phyloP scores from a whole-genome alignment of 2,329 filamentous ascomycete species.

The Eurotiales sp. region DNA sequence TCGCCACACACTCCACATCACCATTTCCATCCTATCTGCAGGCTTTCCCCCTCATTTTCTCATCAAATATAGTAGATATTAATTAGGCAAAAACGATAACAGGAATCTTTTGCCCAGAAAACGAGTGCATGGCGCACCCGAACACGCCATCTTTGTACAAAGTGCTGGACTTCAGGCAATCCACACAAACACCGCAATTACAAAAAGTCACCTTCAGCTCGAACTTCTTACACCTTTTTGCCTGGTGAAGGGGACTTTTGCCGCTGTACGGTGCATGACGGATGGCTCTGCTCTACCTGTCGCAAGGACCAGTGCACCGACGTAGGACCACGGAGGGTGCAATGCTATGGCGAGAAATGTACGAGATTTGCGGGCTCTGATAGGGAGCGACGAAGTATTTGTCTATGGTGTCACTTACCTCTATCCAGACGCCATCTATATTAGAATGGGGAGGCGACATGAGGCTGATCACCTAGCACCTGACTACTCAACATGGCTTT shows the following conservation, averaged over 20 bases:
- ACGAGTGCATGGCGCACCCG: conserved; percentile 28
- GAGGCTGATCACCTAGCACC: no score
- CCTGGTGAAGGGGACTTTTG: conserved; percentile 22
- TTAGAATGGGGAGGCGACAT: no score
- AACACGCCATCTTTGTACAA: conserved; percentile 25
- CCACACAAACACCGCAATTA: conserved; percentile 21
- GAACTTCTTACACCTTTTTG: conserved; percentile 15
- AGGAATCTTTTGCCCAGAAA: conserved; percentile 24
- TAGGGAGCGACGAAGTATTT: conserved; percentile 26
- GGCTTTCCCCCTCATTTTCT: background rate
- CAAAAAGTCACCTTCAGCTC: conserved; percentile 13
- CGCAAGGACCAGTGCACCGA: conserved; percentile 25
- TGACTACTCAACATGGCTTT: no score
- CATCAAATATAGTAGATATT: background rate
- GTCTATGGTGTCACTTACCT: conserved; percentile 29
- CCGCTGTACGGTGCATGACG: conserved; percentile 24
- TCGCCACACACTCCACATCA: no score
- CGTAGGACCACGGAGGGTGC: conserved; percentile 15
- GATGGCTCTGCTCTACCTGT: conserved; percentile 26
- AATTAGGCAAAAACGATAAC: no score
- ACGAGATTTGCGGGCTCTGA: conserved; percentile 18
- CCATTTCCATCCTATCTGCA: no score
- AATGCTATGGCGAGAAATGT: conserved; percentile 26
- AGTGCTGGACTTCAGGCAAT: conserved; percentile 27
- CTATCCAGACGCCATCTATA: background rate